Percentiles rank a stretch among this genome's conserved stretches.
These are phyloP conservation scores for Calocera cornea DNA, from an alignment of 768 basidiomycete genomes.

Conservation along the genomic window DNA sequence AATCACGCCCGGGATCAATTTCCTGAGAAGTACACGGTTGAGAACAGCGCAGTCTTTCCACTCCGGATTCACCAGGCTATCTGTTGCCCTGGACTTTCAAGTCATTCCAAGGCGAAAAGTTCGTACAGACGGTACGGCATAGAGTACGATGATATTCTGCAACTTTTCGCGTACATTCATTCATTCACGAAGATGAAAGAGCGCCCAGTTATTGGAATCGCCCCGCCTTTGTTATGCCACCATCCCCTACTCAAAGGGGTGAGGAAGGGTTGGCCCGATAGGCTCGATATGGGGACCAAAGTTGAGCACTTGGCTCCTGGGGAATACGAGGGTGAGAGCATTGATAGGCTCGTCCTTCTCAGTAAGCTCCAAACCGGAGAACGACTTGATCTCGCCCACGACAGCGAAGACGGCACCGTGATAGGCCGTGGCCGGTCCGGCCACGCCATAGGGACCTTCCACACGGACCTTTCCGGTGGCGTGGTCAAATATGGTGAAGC, in stretches of 20 bases:
- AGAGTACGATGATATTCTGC: no score
- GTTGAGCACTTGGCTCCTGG: not conserved
- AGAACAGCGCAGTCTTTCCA: not conserved
- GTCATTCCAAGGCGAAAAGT: no score
- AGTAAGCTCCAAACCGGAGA: not conserved
- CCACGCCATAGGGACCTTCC: not conserved
- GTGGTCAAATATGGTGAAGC: not conserved
- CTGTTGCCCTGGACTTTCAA: no score
- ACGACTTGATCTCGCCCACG: not conserved
- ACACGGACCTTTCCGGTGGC: not conserved
- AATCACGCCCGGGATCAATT: not conserved
- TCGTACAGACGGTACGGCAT: no score
- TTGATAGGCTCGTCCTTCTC: not conserved
- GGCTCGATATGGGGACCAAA: not conserved
- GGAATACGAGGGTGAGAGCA: not conserved
- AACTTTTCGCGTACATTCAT: no score
- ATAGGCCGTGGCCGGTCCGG: not conserved
- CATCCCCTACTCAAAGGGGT: no score
- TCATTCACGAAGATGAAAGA: no score
- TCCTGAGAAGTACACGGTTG: not conserved
- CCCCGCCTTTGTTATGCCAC: no score
- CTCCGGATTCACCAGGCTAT: no score
- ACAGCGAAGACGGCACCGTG: not conserved
- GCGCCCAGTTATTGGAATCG: no score
- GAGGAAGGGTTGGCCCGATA: no score